These are phyloP conservation scores for Apiotrichum laibachii DNA, from an alignment of 1,284 basidiomycete species.

Conservation along the genomic window DNA sequence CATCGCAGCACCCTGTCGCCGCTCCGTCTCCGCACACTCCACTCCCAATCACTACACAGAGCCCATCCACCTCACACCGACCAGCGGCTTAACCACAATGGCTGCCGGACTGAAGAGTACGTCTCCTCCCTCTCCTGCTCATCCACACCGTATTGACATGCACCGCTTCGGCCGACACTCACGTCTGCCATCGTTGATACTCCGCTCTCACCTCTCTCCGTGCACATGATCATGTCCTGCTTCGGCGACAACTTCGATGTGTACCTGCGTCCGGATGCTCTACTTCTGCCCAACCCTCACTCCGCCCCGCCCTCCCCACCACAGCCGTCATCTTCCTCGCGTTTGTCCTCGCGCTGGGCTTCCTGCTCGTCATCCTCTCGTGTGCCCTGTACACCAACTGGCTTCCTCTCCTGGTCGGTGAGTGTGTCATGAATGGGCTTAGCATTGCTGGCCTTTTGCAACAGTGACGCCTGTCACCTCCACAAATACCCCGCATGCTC, in stretches of 20 bases:
- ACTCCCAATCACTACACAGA: neutral
- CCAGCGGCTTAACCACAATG: slow-evolving; percentile 23
- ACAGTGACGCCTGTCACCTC: too few relatives aligned
- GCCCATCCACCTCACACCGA: neutral
- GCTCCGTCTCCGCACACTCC: too few relatives aligned
- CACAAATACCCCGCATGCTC: neutral
- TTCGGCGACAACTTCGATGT: neutral
- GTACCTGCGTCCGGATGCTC: neutral
- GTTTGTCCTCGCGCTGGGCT: slow-evolving; percentile 94
- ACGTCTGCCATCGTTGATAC: too few relatives aligned
- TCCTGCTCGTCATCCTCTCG: slow-evolving; percentile 94
- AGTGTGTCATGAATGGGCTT: slow-evolving; percentile 46
- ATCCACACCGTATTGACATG: neutral
- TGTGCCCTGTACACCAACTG: slow-evolving; percentile 97
- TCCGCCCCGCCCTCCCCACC: neutral
- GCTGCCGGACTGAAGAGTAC: slow-evolving; percentile 44
- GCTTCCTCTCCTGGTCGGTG: slow-evolving; percentile 94
- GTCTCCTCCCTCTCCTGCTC: slow-evolving; percentile 3
- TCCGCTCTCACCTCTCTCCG: too few relatives aligned
- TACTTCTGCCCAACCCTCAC: neutral
- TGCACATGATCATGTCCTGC: too few relatives aligned
- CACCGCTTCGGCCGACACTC: neutral
- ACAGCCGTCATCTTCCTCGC: slow-evolving; percentile 89
- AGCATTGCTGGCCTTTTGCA: too few relatives aligned
- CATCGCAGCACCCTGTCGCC: neutral